These are phyloP conservation scores for Guadua angustifolia DNA, from an alignment of 176 grass and related monocot species.

Conservation along the genomic window DNA sequence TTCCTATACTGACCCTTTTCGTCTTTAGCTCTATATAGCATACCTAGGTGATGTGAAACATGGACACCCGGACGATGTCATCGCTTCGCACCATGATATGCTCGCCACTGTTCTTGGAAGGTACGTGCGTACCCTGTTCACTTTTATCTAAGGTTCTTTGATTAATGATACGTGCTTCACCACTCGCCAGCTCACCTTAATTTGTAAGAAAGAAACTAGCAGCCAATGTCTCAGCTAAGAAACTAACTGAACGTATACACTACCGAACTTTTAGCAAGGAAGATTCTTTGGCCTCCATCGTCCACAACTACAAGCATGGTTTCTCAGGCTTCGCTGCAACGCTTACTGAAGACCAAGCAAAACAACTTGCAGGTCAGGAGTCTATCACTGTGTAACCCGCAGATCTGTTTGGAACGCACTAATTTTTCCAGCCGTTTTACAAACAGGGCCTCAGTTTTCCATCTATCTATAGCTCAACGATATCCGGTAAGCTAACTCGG, in stretches of 20 bases:
- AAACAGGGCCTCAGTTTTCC: too few relatives aligned
- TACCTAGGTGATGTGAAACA: slow-evolving; percentile 45
- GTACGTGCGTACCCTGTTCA: background rate
- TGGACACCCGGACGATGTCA: background rate
- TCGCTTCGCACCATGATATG: slow-evolving; percentile 48
- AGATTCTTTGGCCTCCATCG: slow-evolving; percentile 52
- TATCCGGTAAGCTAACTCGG: background rate
- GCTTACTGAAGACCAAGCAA: slow-evolving; percentile 56
- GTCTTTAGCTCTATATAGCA: slow-evolving; percentile 36
- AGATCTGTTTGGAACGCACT: too few relatives aligned
- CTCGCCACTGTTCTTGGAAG: slow-evolving; percentile 41
- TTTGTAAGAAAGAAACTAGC: too few relatives aligned
- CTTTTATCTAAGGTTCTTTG: too few relatives aligned
- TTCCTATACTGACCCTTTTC: background rate
- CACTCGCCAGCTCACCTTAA: too few relatives aligned
- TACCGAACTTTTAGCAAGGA: slow-evolving; percentile 45
- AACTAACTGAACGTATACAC: too few relatives aligned
- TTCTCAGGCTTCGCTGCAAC: slow-evolving; percentile 75
- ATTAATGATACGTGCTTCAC: too few relatives aligned
- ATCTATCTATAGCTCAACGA: too few relatives aligned
- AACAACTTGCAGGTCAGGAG: slow-evolving; percentile 50
- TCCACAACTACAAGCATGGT: slow-evolving; percentile 67
- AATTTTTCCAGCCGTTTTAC: too few relatives aligned
- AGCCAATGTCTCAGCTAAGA: too few relatives aligned
- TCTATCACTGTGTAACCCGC: background rate